Evolutionary conservation across 306 rosid genomes (phyloP), one percentile per base, ranked within the genome.

Genomic region (Vigna nakashimae): DNA sequence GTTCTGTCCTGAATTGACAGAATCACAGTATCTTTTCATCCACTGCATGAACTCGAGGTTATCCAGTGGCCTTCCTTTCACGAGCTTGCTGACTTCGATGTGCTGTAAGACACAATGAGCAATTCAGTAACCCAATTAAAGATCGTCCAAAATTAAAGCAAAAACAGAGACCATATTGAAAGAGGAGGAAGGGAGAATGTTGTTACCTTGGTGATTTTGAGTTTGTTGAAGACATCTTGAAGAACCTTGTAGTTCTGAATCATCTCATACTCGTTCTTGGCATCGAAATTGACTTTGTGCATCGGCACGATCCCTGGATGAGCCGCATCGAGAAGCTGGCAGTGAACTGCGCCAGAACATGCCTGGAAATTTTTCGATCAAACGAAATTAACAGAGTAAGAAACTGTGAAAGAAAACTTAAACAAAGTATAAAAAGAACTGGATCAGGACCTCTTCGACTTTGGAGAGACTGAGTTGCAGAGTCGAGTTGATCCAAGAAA

Each of bases 201-300:
- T 22, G 3, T 66, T 65, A 95, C 99, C 97, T 92, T 92, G 20
- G 98, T 92, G 80, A 95, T 90, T 69, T 95, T 95, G 73, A 91
- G 95, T 88, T 95, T 95, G 80, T 88, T 95, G 73, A 96, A 92
- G 4, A 92, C 97, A 52, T 96, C 98, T 79, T 96, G 97, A 79
- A 96, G 99, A 9, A 96, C 96, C 91, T 96, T 96, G 80, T 92
- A 96, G 53, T 96, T 96, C 91, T 96, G 98, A 60, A 96, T 96
- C 98, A 96, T 96, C 76, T 96, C 98, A 64, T 96, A 96, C 86
- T 96, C 99, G 36, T 16, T 91, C 82, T 92, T 96, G 6, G 99
- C 98, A 12, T 96, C 99, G 40, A 92, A 96, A 71, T 96, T 96
- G 75, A 92, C 99, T 87, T 96, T 96, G 85, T 96, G 96, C 98